phyloP scores from a whole-genome alignment of 2,329 filamentous ascomycete species.

The Aspergillus brunneoviolaceus region DNA sequence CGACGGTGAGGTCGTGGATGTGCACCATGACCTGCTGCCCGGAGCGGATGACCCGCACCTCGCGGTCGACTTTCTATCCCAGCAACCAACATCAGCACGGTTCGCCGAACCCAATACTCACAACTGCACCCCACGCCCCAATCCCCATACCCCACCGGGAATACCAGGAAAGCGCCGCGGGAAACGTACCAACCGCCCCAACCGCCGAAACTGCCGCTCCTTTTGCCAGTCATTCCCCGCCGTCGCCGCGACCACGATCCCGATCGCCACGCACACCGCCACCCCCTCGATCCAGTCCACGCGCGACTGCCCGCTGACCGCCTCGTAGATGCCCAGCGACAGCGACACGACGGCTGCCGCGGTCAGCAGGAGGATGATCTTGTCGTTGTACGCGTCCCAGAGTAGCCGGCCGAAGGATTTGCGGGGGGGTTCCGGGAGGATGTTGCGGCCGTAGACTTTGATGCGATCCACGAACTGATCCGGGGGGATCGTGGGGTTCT shows the following conservation, averaged over 20 bases:
- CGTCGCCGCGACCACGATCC: constrained; percentile 71
- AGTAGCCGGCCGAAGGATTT: constrained; percentile 65
- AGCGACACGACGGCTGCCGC: constrained; percentile 68
- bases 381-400: constrained; percentile 78
- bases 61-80: constrained; percentile 57
- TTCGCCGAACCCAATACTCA: too few species aligned
- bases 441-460: constrained; percentile 66
- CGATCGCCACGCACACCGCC: constrained; percentile 71
- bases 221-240: constrained; percentile 77
- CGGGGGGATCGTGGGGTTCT: too few species aligned
- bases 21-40: constrained; percentile 62
- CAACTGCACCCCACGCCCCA: too few species aligned
- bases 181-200: constrained; percentile 58
- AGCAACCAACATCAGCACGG: constrained; percentile 51
- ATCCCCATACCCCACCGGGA: too few species aligned
- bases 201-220: constrained; percentile 71
- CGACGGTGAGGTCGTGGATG: constrained; percentile 63
- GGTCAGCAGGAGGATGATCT: constrained; percentile 68
- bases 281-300: constrained; percentile 79
- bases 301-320: constrained; percentile 50
- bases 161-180: too few species aligned
- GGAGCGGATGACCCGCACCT: constrained; percentile 63
- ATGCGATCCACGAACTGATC: constrained; percentile 59
- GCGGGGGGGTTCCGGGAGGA: constrained; percentile 61
- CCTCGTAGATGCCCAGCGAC: constrained; percentile 69